Conservation (phyloP, 148 eudicot species). For the Polygonum maritimum region DNA sequence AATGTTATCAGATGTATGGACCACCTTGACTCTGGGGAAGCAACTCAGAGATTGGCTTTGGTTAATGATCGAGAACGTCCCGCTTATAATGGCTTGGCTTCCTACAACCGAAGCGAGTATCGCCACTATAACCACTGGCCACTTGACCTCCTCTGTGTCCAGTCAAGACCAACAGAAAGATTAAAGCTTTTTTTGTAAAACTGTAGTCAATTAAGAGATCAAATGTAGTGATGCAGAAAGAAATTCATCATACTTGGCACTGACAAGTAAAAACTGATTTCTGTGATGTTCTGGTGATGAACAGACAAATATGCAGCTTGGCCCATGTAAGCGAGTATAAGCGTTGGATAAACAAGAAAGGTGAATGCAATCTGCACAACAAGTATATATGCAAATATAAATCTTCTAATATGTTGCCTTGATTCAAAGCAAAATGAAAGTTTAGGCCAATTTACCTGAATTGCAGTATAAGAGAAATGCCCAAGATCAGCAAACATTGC, state of each 20-base stretch:
- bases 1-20: conserved; percentile 60
- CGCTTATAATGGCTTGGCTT: conserved; percentile 62
- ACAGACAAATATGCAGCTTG: conserved; percentile 60
- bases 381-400: background rate
- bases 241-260: conserved; percentile 24
- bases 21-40: conserved; percentile 54
- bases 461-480: conserved; percentile 41
- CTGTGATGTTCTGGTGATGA: conserved; percentile 43
- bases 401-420: background rate
- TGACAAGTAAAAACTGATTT: conserved; percentile 57
- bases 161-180: background rate
- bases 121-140: conserved; percentile 62
- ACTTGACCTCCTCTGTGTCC: conserved; percentile 41
- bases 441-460: conserved; percentile 22
- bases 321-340: conserved; percentile 60
- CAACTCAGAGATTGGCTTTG: conserved; percentile 56
- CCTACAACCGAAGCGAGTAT: conserved; percentile 60
- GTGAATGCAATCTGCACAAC: conserved; percentile 44
- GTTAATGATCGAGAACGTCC: conserved; percentile 62
- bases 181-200: background rate
- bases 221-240: background rate
- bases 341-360: conserved; percentile 45
- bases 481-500: conserved; percentile 76
- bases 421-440: background rate
- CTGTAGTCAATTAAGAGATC: background rate